phyloP scores from a whole-genome alignment of 1,284 basidiomycete genomes.

The Ganoderma resinaceum region DNA sequence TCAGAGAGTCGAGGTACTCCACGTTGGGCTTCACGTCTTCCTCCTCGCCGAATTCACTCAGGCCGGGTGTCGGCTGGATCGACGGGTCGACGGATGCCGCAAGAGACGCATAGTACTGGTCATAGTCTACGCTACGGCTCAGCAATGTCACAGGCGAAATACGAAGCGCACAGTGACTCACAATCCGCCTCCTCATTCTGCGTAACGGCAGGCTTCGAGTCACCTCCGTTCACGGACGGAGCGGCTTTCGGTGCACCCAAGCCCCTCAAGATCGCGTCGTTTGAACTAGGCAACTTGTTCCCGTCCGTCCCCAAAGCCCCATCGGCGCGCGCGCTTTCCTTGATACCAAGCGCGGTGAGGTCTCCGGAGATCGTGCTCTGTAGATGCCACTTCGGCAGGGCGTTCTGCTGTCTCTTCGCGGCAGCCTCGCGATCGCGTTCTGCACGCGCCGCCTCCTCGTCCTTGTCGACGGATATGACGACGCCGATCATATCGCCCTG shows the following conservation, averaged over 20 bases:
- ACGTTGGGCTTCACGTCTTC: conserved; percentile 72
- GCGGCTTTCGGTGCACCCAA: conserved; percentile 42
- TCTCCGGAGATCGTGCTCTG: conserved; percentile 95
- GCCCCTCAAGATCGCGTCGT: conserved; percentile 74
- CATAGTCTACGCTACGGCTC: conserved; percentile 59
- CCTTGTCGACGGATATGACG: conserved; percentile 83
- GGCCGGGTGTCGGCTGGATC: conserved; percentile 61
- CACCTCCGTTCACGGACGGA: conserved; percentile 48
- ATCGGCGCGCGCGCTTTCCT: conserved; percentile 62
- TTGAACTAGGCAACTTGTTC: conserved; percentile 49
- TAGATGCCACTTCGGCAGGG: conserved; percentile 92
- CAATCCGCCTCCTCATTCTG: conserved; percentile 62
- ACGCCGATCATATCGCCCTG: conserved; percentile 81
- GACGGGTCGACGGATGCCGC: conserved; percentile 67
- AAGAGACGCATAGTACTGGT: conserved; percentile 80
- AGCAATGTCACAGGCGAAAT: not conserved
- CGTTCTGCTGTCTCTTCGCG: conserved; percentile 87
- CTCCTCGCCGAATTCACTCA: conserved; percentile 58
- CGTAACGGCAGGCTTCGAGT: conserved; percentile 63
- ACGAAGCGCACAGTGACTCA: conserved; percentile 43
- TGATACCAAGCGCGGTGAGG: conserved; percentile 85
- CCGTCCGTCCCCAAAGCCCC: conserved; percentile 36
- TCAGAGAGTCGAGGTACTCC: conserved; percentile 70
- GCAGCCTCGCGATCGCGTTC: conserved; percentile 77
- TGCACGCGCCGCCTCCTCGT: conserved; percentile 70